Evolutionary conservation across 2,329 filamentous ascomycete species (phyloP).

Genomic region (Lecanicillium sp.): DNA sequence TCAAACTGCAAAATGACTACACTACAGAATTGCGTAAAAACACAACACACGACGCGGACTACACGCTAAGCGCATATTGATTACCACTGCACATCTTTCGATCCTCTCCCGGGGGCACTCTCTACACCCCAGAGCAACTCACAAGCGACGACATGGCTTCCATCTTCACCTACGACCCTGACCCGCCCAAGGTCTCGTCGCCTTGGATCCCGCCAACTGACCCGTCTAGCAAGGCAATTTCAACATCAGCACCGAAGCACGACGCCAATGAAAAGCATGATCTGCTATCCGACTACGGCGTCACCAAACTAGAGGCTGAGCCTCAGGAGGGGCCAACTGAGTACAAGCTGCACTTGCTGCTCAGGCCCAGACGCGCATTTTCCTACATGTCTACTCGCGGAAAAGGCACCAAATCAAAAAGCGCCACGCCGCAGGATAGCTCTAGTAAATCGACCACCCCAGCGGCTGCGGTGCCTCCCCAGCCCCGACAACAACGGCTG

Average conservation of each 20-base stretch:
- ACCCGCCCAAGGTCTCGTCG: constrained; percentile 81
- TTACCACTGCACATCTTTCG: not conserved
- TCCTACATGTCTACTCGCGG: constrained; percentile 58
- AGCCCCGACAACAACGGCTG: constrained; percentile 74
- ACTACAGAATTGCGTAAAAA: not conserved
- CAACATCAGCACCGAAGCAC: not conserved
- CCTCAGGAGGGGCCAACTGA: constrained; percentile 92
- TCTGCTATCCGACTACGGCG: constrained; percentile 54
- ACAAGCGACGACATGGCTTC: constrained; percentile 62
- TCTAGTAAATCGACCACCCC: constrained; percentile 12
- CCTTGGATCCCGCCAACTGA: constrained; percentile 70
- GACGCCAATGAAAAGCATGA: constrained; percentile 22
- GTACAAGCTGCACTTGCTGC: constrained; percentile 88
- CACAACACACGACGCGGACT: not conserved
- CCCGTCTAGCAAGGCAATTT: constrained; percentile 13
- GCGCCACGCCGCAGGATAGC: constrained; percentile 6
- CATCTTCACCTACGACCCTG: constrained; percentile 90
- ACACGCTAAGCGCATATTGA: not conserved
- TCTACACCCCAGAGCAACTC: not conserved
- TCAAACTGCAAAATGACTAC: constrained; percentile 3
- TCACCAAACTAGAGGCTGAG: constrained; percentile 78
- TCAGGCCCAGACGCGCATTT: constrained; percentile 72
- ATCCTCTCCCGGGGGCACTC: too few species aligned
- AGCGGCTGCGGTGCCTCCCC: constrained; percentile 42
- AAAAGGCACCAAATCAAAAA: constrained; percentile 5